Conservation (phyloP, 73 alveolate species). For the Paraurostyla sp. region DNA sequence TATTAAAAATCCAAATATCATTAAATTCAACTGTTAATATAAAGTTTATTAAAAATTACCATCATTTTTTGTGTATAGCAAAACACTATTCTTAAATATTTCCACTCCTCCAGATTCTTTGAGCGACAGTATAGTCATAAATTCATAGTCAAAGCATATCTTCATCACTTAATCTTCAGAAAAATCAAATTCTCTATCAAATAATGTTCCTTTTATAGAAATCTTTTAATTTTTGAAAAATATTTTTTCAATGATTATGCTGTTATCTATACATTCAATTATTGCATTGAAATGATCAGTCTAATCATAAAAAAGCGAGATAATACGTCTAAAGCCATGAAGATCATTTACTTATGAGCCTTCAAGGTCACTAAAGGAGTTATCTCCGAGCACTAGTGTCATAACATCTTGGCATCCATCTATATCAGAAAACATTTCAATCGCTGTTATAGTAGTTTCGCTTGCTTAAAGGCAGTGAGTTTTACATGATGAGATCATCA, state of each 20-base stretch:
- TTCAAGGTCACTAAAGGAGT: background rate
- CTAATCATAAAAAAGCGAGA: constrained; percentile 19
- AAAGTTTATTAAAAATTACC: background rate
- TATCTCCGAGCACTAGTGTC: background rate
- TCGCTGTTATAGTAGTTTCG: background rate
- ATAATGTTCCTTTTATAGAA: background rate
- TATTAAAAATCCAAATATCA: constrained; percentile 35
- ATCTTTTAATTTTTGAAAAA: background rate
- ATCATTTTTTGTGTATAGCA: background rate
- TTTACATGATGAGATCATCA: background rate
- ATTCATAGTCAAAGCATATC: constrained; percentile 30
- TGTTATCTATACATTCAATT: constrained; percentile 17
- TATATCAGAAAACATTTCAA: background rate
- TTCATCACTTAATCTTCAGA: background rate
- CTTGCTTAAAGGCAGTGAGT: background rate
- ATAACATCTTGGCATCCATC: background rate
- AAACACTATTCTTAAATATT: constrained; percentile 4
- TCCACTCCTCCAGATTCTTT: constrained; percentile 9
- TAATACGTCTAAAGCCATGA: constrained; percentile 13
- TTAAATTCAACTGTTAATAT: background rate
- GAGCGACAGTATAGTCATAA: background rate
- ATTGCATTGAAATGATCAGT: constrained; percentile 13
- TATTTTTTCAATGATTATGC: background rate
- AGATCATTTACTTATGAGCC: background rate
- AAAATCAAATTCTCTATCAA: background rate